These are phyloP conservation scores for Ormosia semicastrata DNA, from an alignment of 306 rosid genomes.

Conservation along the genomic window DNA sequence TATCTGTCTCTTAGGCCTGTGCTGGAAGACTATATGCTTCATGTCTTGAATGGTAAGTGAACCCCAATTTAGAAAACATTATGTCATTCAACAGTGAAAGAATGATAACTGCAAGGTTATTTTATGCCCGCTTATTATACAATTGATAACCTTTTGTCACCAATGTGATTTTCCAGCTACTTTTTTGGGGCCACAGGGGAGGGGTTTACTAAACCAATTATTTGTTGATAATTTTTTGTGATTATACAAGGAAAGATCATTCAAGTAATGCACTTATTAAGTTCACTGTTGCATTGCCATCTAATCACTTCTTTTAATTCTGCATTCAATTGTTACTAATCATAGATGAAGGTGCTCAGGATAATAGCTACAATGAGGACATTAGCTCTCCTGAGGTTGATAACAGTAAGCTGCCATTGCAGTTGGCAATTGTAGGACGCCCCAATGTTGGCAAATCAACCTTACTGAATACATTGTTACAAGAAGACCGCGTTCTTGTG, in stretches of 20 bases:
- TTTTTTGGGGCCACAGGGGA: not conserved
- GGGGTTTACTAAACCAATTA: not conserved
- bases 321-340: slow-evolving; percentile 24
- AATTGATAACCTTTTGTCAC: not conserved
- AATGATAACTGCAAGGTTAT: not conserved
- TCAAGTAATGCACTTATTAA: not conserved
- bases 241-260: not conserved
- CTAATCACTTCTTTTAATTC: not conserved
- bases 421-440: slow-evolving; percentile 94
- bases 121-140: not conserved
- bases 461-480: slow-evolving; percentile 77
- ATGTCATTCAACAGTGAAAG: not conserved
- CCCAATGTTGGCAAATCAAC: slow-evolving; percentile 98
- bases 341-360: slow-evolving; percentile 48
- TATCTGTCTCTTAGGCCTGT: slow-evolving; percentile 63
- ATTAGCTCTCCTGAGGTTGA: slow-evolving; percentile 43
- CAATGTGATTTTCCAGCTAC: not conserved
- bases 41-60: slow-evolving; percentile 53
- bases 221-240: not conserved
- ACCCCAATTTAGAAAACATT: not conserved
- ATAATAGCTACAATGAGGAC: slow-evolving; percentile 34
- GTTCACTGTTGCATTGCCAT: not conserved
- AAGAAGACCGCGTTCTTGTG: slow-evolving; percentile 91
- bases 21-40: slow-evolving; percentile 67
- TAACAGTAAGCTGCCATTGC: slow-evolving; percentile 71